Evolutionary conservation across 2,329 filamentous ascomycete species (phyloP).

Genomic region (Fusarium sp.): DNA sequence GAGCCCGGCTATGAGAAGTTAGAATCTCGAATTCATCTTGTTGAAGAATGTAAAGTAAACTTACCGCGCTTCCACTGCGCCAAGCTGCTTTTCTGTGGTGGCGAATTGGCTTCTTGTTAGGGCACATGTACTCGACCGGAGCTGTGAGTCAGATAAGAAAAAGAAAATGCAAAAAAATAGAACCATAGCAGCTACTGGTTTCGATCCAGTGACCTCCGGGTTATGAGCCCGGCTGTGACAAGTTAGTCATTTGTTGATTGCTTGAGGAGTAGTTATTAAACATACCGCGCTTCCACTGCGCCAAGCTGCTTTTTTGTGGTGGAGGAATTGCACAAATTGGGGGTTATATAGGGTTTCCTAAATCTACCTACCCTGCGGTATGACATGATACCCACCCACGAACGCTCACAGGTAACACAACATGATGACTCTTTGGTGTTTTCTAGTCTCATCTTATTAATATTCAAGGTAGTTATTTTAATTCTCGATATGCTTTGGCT

Average conservation of each 20-base stretch:
- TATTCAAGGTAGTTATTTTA: accelerated
- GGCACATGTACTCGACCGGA: not conserved
- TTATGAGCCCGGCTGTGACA: constrained; percentile 40
- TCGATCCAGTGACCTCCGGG: constrained; percentile 32
- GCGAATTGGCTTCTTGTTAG: not conserved
- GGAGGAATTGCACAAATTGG: not conserved
- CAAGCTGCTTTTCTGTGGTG: constrained; percentile 36
- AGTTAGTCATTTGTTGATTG: not conserved
- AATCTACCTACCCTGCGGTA: not conserved
- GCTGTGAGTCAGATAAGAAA: not conserved
- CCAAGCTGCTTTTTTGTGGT: constrained; percentile 10
- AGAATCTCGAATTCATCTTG: not conserved
- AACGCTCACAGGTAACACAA: not conserved
- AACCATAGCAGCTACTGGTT: constrained; percentile 21
- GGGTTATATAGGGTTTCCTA: not conserved
- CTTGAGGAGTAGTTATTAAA: not conserved
- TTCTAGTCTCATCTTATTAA: not conserved
- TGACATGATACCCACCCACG: not conserved
- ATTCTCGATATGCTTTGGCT: accelerated
- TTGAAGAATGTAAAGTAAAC: not conserved
- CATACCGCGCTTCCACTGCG: constrained; percentile 10
- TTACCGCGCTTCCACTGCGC: constrained; percentile 38
- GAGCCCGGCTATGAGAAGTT: constrained; percentile 35
- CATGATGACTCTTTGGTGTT: not conserved
- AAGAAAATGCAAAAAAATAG: not conserved